phyloP scores from a whole-genome alignment of 805 yeast species.

The Ogataea haglerorum region DNA sequence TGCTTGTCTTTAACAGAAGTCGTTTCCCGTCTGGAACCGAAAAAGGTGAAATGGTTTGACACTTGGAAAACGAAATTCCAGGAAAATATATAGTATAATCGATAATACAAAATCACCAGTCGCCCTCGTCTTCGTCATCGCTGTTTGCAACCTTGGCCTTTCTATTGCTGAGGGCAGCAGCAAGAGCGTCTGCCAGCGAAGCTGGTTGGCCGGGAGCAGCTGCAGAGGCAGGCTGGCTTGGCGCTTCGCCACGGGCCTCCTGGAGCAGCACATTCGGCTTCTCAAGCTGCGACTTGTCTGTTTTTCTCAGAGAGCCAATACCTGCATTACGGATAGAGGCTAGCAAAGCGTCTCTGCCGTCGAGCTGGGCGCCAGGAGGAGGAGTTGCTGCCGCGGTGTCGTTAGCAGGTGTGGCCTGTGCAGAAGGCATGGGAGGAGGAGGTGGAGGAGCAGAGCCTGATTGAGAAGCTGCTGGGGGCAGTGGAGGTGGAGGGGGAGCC shows the following conservation, averaged over 20 bases:
- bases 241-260: constrained; percentile 66
- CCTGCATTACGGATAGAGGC: constrained; percentile 86
- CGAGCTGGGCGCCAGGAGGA: constrained; percentile 37
- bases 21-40: constrained; percentile 47
- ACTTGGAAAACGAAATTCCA: constrained; percentile 50
- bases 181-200: constrained; percentile 78
- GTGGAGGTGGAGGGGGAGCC: constrained; percentile 16
- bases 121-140: constrained; percentile 83
- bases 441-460: constrained; percentile 10
- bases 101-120: constrained; percentile 42
- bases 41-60: constrained; percentile 55
- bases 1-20: constrained; percentile 32
- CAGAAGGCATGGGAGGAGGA: constrained; percentile 19
- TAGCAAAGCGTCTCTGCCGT: constrained; percentile 74
- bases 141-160: constrained; percentile 77
- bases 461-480: constrained; percentile 29
- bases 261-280: constrained; percentile 69
- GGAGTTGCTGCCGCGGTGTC: constrained; percentile 19
- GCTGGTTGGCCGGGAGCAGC: constrained; percentile 50
- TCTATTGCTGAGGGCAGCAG: constrained; percentile 78
- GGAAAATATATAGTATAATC: constrained; percentile 16
- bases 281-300: constrained; percentile 81
- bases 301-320: constrained; percentile 62
- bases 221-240: constrained; percentile 34
- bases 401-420: constrained; percentile 27